Percentiles rank a stretch among this genome's conserved stretches.
Conservation (phyloP, 305 asterid species). For the Fraxinus baroniana region DNA sequence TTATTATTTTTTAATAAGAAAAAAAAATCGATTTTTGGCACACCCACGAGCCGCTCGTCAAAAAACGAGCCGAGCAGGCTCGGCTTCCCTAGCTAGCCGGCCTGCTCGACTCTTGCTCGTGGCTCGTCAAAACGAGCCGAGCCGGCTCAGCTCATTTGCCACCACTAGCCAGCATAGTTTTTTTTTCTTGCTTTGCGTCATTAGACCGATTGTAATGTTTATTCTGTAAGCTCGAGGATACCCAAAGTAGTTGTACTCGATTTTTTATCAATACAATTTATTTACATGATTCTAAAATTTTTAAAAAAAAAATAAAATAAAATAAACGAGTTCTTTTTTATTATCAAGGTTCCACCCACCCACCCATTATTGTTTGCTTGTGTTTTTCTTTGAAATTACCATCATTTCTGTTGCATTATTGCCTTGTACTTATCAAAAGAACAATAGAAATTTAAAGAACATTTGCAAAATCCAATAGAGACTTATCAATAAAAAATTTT, state of each 20-base stretch:
- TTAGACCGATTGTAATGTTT: neutral
- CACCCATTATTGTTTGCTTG: neutral
- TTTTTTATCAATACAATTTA: no score
- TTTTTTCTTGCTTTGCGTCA: neutral
- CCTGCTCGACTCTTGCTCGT: no score
- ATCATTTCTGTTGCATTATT: neutral
- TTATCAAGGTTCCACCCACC: neutral
- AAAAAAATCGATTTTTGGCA: no score
- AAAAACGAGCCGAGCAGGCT: no score
- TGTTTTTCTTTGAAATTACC: neutral
- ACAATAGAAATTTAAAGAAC: neutral
- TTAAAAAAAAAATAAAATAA: no score
- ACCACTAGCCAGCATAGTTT: neutral
- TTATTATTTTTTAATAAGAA: no score
- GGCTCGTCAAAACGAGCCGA: no score
- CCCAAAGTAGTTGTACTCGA: neutral
- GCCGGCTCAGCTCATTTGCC: no score
- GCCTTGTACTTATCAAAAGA: neutral
- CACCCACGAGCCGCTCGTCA: no score
- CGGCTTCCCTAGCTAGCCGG: no score
- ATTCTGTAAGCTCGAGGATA: neutral
- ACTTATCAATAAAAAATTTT: neutral
- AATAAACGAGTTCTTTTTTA: neutral
- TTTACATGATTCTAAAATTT: no score
- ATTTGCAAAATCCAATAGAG: neutral